Percentiles rank a stretch among this genome's conserved stretches.
Conservation (phyloP, 345 rosid genomes). For the Gossypium stocksii region DNA sequence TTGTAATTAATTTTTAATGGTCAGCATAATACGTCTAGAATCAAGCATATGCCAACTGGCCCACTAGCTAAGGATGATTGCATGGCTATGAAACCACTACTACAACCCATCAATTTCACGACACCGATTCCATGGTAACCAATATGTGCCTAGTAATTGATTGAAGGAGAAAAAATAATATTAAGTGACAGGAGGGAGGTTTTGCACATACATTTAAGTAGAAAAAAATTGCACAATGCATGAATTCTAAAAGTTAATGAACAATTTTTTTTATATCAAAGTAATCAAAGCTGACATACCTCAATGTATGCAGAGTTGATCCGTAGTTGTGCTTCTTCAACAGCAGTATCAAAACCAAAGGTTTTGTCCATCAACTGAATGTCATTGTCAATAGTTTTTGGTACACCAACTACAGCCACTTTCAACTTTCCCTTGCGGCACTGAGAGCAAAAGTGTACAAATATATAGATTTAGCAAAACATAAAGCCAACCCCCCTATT, state of each 20-base stretch:
- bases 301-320: slow-evolving; percentile 97
- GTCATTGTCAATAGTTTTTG: slow-evolving; percentile 97
- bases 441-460: slow-evolving; percentile 31
- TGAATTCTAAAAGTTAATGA: neutral
- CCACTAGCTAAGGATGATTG: slow-evolving; percentile 97
- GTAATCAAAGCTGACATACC: slow-evolving; percentile 37
- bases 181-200: slow-evolving; percentile 10
- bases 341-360: slow-evolving; percentile 97
- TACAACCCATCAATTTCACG: slow-evolving; percentile 98
- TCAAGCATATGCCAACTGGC: slow-evolving; percentile 92
- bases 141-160: slow-evolving; percentile 66
- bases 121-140: slow-evolving; percentile 94
- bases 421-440: slow-evolving; percentile 67
- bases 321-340: slow-evolving; percentile 97
- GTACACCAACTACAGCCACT: slow-evolving; percentile 97
- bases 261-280: neutral
- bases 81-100: slow-evolving; percentile 97
- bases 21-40: slow-evolving; percentile 72
- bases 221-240: slow-evolving; percentile 9
- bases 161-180: slow-evolving; percentile 5
- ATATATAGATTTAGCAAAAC: neutral
- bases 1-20: neutral
- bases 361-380: slow-evolving; percentile 94
- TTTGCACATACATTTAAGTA: neutral
- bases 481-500: neutral